Evolutionary conservation across 2,329 filamentous ascomycete genomes (phyloP), one percentile per base, ranked within the genome.

Genomic region (Cordyceps tenuipes): DNA sequence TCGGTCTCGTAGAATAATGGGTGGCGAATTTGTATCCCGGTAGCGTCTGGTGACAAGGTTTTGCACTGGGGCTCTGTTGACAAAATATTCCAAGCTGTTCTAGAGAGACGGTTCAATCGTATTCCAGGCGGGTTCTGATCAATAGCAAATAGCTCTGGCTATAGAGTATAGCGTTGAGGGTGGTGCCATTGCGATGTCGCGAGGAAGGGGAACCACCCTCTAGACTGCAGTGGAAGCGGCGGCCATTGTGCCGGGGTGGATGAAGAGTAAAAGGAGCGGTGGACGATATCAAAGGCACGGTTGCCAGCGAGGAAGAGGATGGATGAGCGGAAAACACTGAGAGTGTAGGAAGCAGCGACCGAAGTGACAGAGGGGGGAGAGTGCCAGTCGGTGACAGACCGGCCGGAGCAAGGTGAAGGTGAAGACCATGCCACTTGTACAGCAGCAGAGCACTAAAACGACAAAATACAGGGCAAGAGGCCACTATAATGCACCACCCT

Each of bases 111-210:
- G 15, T 26, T 48, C 12, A 1, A 17, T 57, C 15, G 1, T 29
- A 9, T 17, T 39, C 29, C 12, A 53, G 19, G 29, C 13, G 13
- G 8, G 36, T 3, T 21, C 17, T 31, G 34, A 26, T 52, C 41
- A 59, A 26, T 26, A 59, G 48, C 15, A 8, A 53, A 59, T 47
- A 36, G 36, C 19, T 59, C 49, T 29, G 48, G 34, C 2, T 36
- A 51, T 58, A 57, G 19, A 41, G 44, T 49, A 21, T 21, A 29
- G 54, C 46, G 34, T 19, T 23, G 78, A 81, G 77, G 78, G 78
- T 80, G 79, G 78, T 79, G 75, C 80, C 82, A 83, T 83, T 71
- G 75, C 74, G 77, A 73, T 67, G 69, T 70, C 70, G 71, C 72
- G 70, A 73, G 66, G 68, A 46, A 47, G 34, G 44, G 75, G 69